These are phyloP conservation scores for Mariannaea elegans DNA, from an alignment of 2,329 filamentous ascomycete genomes.

Conservation along the genomic window DNA sequence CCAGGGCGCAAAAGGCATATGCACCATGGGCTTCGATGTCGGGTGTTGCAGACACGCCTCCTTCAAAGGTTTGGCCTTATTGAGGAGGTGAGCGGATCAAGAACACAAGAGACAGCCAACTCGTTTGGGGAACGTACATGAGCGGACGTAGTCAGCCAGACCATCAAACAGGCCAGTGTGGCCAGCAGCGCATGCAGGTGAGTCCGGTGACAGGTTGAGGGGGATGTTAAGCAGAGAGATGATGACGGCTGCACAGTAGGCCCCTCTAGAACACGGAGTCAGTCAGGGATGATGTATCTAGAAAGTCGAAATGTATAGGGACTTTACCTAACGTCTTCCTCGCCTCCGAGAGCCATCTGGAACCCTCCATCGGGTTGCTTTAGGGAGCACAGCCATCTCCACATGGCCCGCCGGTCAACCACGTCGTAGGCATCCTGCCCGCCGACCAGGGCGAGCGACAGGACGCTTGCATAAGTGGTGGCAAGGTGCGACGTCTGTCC, in stretches of 20 bases:
- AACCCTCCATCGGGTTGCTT: slow-evolving; percentile 94
- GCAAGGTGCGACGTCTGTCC: slow-evolving; percentile 91
- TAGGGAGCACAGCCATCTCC: slow-evolving; percentile 86
- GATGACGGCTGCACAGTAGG: slow-evolving; percentile 89
- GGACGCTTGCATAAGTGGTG: slow-evolving; percentile 83
- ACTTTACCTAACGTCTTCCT: slow-evolving; percentile 87
- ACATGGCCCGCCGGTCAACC: slow-evolving; percentile 85
- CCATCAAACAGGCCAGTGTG: slow-evolving; percentile 72
- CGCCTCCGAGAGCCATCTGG: slow-evolving; percentile 83
- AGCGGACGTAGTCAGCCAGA: slow-evolving; percentile 80
- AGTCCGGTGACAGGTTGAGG: slow-evolving; percentile 77
- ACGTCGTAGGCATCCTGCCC: slow-evolving; percentile 77
- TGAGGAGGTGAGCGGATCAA: slow-evolving; percentile 19
- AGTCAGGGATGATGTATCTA: slow-evolving; percentile 17
- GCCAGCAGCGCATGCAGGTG: slow-evolving; percentile 71
- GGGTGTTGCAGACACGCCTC: slow-evolving; percentile 87
- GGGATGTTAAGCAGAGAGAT: slow-evolving; percentile 87
- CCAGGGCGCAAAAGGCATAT: slow-evolving; percentile 94
- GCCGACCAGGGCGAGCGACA: slow-evolving; percentile 82
- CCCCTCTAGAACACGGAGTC: slow-evolving; percentile 66
- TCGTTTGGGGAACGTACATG: slow-evolving; percentile 67
- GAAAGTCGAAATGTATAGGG: slow-evolving; percentile 13
- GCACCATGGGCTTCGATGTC: slow-evolving; percentile 93
- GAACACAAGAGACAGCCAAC: slow-evolving; percentile 16
- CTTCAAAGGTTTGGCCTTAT: slow-evolving; percentile 90